phyloP scores from a whole-genome alignment of 192 early-diverging fungal species.

The Podila minutissima region DNA sequence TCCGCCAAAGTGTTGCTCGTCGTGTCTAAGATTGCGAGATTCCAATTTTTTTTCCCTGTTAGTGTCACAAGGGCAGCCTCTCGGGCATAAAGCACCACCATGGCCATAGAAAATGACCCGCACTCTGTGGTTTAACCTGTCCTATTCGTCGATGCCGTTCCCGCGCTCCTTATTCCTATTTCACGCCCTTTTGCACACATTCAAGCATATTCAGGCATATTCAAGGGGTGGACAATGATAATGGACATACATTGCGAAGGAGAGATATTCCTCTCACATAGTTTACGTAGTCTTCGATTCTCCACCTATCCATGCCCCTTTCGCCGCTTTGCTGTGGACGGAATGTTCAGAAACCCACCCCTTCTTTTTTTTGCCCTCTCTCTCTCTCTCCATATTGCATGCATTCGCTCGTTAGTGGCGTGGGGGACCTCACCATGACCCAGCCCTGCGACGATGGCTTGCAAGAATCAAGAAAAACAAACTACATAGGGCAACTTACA shows the following conservation, averaged over 20 bases:
- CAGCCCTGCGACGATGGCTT: not conserved
- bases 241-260: not conserved
- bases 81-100: no score
- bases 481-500: slow-evolving; percentile 17
- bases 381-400: not conserved
- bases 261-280: not conserved
- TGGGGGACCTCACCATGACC: not conserved
- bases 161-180: slow-evolving; percentile 4
- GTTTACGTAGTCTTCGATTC: not conserved
- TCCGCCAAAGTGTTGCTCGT: slow-evolving; percentile 94
- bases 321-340: no score
- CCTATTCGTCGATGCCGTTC: not conserved
- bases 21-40: slow-evolving; percentile 65
- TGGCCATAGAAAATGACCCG: no score
- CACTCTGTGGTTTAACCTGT: no score
- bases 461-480: not conserved
- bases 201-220: not conserved
- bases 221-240: not conserved
- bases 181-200: not conserved
- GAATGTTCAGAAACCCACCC: no score
- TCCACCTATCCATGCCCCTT: no score
- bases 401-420: not conserved
- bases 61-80: no score
- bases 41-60: not conserved
- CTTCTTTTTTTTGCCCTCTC: no score